These are phyloP conservation scores for Colletotrichum chrysophilum DNA, from an alignment of 2,329 filamentous ascomycete genomes.

Conservation along the genomic window DNA sequence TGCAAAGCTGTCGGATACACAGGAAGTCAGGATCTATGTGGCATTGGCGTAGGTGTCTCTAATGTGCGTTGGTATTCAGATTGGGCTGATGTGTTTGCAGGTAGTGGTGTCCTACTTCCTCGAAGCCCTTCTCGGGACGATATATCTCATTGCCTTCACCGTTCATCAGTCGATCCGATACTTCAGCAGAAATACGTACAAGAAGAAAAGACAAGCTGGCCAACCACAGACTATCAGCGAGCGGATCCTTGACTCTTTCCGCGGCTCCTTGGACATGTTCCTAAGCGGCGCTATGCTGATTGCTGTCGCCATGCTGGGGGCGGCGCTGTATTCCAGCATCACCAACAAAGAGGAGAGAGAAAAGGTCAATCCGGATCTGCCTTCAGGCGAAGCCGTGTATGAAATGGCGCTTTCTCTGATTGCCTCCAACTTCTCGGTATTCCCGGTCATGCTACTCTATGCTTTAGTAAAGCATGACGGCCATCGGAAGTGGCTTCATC, in stretches of 20 bases:
- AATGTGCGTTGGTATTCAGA: neutral
- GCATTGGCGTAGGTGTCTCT: constrained; percentile 5
- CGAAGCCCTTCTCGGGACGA: constrained; percentile 13
- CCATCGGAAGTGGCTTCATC: constrained; percentile 18
- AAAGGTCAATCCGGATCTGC: constrained; percentile 1
- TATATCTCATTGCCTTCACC: constrained; percentile 15
- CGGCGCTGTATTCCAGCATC: constrained; percentile 2
- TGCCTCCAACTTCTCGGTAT: constrained; percentile 15
- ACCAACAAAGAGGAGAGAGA: neutral
- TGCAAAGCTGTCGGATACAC: constrained; percentile 14
- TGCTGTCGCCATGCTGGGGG: constrained; percentile 17
- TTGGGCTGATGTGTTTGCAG: neutral
- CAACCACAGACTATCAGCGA: neutral
- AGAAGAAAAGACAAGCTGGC: neutral
- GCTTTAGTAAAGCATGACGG: constrained; percentile 15
- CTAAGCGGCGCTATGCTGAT: constrained; percentile 15
- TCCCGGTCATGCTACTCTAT: constrained; percentile 21
- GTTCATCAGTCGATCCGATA: neutral
- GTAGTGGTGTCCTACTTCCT: constrained; percentile 16
- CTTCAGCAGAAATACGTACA: neutral
- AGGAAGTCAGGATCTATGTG: constrained; percentile 12
- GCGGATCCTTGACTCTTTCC: constrained; percentile 14
- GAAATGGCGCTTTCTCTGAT: constrained; percentile 7
- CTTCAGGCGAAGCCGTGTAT: neutral
- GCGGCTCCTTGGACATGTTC: constrained; percentile 19